These are phyloP conservation scores for Scedosporium aurantiacum DNA, from an alignment of 2,329 filamentous ascomycete species.

Conservation along the genomic window DNA sequence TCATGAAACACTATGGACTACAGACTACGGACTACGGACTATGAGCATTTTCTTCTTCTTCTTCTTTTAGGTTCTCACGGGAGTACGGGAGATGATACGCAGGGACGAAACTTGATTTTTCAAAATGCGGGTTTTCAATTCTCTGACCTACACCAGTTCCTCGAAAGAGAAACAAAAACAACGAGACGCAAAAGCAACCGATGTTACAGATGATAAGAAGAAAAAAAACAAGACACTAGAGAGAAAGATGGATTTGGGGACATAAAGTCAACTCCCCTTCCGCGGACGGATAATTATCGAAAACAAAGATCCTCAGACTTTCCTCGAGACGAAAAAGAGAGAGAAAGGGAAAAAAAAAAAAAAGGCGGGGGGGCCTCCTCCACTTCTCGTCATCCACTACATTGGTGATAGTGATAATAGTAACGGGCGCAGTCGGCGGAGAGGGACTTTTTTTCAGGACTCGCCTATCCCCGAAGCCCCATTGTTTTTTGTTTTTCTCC, in stretches of 20 bases:
- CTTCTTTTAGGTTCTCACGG: background rate
- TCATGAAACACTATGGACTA: background rate
- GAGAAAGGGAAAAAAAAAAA: too few relatives aligned
- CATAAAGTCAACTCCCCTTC: background rate
- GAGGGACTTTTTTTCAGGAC: too few relatives aligned
- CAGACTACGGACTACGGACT: background rate
- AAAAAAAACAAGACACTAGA: constrained; percentile 12
- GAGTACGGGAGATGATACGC: background rate
- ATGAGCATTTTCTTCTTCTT: background rate
- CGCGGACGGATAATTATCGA: background rate
- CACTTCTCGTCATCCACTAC: too few relatives aligned
- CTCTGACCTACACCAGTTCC: background rate
- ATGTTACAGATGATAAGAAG: constrained; percentile 17
- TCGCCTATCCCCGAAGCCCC: too few relatives aligned
- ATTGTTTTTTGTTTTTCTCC: too few relatives aligned
- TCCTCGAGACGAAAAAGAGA: background rate
- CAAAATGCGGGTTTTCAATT: background rate
- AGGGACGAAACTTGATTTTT: background rate
- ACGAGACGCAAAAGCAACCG: background rate
- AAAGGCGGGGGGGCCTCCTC: too few relatives aligned
- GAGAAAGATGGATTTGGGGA: constrained; percentile 11
- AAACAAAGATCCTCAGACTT: background rate
- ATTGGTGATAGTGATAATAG: too few relatives aligned
- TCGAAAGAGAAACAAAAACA: background rate
- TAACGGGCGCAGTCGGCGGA: too few relatives aligned